These are phyloP conservation scores for Cicer judaicum DNA, from an alignment of 306 rosid genomes.

Conservation along the genomic window DNA sequence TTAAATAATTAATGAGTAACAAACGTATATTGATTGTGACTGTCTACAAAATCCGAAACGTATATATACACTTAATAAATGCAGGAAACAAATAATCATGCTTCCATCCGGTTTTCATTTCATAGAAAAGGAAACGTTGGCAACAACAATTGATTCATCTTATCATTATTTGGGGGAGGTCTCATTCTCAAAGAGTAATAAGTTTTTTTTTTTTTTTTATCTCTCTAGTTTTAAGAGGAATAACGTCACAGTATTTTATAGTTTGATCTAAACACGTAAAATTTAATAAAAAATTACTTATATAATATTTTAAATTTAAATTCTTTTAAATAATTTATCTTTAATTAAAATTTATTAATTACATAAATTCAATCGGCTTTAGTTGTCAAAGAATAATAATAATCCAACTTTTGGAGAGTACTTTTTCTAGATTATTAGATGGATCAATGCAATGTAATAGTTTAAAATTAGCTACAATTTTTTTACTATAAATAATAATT, in stretches of 20 bases:
- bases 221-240: no score
- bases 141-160: constrained; percentile 28
- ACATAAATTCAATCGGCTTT: no score
- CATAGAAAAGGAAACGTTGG: constrained; percentile 31
- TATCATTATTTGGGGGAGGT: constrained; percentile 39
- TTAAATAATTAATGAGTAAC: constrained; percentile 13
- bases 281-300: no score
- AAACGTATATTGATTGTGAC: constrained; percentile 26
- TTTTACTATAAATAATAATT: constrained; percentile 18
- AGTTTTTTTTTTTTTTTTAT: no score
- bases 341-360: no score
- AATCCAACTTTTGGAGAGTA: constrained; percentile 20
- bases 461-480: constrained; percentile 22
- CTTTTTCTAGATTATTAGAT: constrained; percentile 32
- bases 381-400: not conserved
- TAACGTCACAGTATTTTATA: no score
- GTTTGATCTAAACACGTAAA: no score
- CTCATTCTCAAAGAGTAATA: not conserved
- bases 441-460: constrained; percentile 30
- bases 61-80: constrained; percentile 20
- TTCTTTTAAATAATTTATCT: no score
- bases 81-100: constrained; percentile 34
- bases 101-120: constrained; percentile 35
- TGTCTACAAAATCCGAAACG: not conserved
- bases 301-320: no score